These are phyloP conservation scores for Alternaria burnsii DNA, from an alignment of 2,329 filamentous ascomycete genomes.

Conservation along the genomic window DNA sequence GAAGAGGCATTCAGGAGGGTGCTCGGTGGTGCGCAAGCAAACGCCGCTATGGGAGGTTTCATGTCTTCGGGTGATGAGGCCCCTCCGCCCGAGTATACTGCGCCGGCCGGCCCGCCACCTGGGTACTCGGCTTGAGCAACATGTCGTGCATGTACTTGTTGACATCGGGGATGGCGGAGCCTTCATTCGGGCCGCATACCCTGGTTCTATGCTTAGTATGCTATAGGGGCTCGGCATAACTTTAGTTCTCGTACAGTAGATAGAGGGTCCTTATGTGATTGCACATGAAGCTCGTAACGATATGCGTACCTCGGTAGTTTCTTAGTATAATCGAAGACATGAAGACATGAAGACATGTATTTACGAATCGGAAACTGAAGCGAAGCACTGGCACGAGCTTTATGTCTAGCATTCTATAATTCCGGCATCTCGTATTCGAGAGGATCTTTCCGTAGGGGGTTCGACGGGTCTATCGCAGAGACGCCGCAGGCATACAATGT, in stretches of 20 bases:
- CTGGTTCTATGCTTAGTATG: neutral
- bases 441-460: neutral
- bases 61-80: conserved; percentile 9
- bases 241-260: neutral
- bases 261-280: neutral
- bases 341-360: neutral
- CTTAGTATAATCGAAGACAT: neutral
- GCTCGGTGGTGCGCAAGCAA: conserved; percentile 19
- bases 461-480: neutral
- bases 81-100: conserved; percentile 22
- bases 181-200: neutral
- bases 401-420: neutral
- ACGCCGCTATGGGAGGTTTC: neutral
- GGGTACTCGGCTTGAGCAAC: conserved; percentile 5
- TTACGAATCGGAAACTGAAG: neutral
- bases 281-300: neutral
- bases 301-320: neutral
- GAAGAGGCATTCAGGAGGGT: conserved; percentile 54
- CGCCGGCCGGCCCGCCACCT: conserved; percentile 11
- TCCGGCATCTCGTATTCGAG: neutral
- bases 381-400: neutral
- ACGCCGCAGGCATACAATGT: neutral
- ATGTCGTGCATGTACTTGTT: neutral
- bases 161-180: neutral
- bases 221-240: neutral